Base-by-base conservation (phyloP, 148 eudicot species). In the Nepenthes mirabilis region DNA sequence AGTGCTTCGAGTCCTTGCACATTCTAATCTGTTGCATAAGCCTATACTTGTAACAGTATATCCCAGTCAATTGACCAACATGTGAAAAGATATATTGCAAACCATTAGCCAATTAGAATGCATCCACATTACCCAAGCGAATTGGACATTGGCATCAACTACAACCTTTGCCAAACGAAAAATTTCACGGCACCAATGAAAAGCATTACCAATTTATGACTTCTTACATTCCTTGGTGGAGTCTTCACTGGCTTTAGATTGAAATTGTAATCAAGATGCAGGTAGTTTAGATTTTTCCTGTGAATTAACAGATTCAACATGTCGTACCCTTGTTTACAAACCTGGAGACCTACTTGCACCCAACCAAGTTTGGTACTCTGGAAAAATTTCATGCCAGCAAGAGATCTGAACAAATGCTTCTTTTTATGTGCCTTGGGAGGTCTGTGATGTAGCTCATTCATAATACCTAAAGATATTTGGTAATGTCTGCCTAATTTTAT, bases 361-460 rank as follows among this genome's bases (percentile, higher is more conserved):
- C 98, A 93, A 77, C 88, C 98, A 66, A 93, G 89, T 70, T 88
- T 87, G 23, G 98, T 93, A 58, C 91, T 82, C 75, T 93, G 98
- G 70, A 93, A 93, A 68, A 93, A 93, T 79, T 93, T 93, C 14
- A 96, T 93, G 60, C 96, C 96, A 55, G 84, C 85, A 51, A 93
- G 91, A 60, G 98, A 93, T 64, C 89, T 76, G 73, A 93, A 93
- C 58, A 93, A 78, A 63, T 88, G 98, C 71, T 86, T 93, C 85
- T 93, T 93, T 78, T 93, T 93, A 76, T 93, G 96, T 60, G 98
- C 98, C 74, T 93, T 93, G 11, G 98, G 98, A n/a, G 98, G 98
- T 71, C 96, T 77, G 60, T 93, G 98, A 73, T 93, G 99, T 73
- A 89, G 87, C 76, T 89, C 97, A 69, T 94, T 94, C 70, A 94